These are phyloP conservation scores for Exophiala spinifera DNA, from an alignment of 2,329 filamentous ascomycete genomes.

Conservation along the genomic window DNA sequence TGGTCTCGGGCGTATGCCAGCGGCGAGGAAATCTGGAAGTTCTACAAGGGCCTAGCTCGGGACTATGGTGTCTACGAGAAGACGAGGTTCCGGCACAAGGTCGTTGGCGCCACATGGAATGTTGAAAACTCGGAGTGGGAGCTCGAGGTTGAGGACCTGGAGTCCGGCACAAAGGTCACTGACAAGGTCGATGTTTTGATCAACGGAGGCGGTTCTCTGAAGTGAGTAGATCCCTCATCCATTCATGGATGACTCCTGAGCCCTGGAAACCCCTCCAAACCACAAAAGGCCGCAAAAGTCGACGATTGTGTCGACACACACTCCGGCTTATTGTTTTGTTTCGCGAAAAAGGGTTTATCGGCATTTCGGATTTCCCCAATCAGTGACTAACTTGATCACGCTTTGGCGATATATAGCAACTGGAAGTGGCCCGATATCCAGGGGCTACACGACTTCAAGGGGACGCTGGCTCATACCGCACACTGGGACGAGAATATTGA, in stretches of 20 bases:
- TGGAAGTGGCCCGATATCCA: constrained; percentile 40
- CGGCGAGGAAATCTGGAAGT: constrained; percentile 32
- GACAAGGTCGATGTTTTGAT: constrained; percentile 32
- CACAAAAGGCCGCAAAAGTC: no score
- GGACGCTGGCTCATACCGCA: constrained; percentile 56
- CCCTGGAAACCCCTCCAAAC: no score
- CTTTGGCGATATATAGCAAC: constrained; percentile 24
- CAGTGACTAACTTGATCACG: neutral
- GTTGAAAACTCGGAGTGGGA: constrained; percentile 32
- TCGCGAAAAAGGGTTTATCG: no score
- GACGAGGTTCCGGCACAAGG: constrained; percentile 31
- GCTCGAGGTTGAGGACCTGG: constrained; percentile 23
- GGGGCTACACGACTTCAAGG: constrained; percentile 50
- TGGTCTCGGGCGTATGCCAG: constrained; percentile 27
- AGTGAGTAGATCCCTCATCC: no score
- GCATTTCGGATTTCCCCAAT: no score
- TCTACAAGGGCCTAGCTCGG: constrained; percentile 29
- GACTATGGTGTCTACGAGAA: constrained; percentile 30
- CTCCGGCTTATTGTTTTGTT: no score
- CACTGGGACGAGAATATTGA: constrained; percentile 54
- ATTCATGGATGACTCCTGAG: no score
- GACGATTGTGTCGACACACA: constrained; percentile 37
- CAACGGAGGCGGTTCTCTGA: constrained; percentile 36
- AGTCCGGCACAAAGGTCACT: neutral
- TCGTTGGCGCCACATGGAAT: constrained; percentile 33